Conservation (phyloP, 2,329 filamentous ascomycete genomes). For the Whalleya microplaca region DNA sequence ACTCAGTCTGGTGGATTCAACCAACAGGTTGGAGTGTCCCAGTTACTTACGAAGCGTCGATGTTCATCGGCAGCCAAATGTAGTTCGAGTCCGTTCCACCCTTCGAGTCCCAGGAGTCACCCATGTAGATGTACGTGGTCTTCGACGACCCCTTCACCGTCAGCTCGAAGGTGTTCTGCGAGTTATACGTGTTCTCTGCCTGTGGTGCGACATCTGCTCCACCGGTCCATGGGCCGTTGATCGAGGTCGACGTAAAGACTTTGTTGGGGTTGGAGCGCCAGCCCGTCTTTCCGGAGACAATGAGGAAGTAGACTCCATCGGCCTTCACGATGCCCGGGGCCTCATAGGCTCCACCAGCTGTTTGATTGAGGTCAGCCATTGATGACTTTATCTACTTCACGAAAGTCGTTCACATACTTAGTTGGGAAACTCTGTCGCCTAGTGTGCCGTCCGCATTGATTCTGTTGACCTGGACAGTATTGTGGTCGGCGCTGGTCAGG, state of each 20-base stretch:
- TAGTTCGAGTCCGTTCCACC: slow-evolving; percentile 42
- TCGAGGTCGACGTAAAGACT: slow-evolving; percentile 39
- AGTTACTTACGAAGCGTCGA: slow-evolving; percentile 36
- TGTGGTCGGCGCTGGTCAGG: slow-evolving; percentile 45
- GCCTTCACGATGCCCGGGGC: slow-evolving; percentile 41
- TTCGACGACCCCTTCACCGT: slow-evolving; percentile 38
- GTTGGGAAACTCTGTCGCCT: slow-evolving; percentile 35
- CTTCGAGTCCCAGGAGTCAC: slow-evolving; percentile 42
- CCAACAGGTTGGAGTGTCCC: background rate
- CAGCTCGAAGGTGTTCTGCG: slow-evolving; percentile 43
- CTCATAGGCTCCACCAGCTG: slow-evolving; percentile 40
- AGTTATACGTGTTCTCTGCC: slow-evolving; percentile 41
- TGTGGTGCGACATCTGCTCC: slow-evolving; percentile 41
- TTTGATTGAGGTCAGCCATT: slow-evolving; percentile 4
- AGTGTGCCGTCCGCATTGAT: slow-evolving; percentile 43
- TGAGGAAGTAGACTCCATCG: slow-evolving; percentile 40
- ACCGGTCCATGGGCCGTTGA: slow-evolving; percentile 39
- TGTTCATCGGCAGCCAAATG: slow-evolving; percentile 44
- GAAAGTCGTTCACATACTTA: slow-evolving; percentile 26
- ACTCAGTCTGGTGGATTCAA: background rate
- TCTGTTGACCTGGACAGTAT: slow-evolving; percentile 44
- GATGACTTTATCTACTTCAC: background rate
- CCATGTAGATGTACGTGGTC: slow-evolving; percentile 44
- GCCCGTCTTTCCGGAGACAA: slow-evolving; percentile 43
- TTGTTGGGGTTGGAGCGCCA: slow-evolving; percentile 43